Conservation (phyloP, 495 filamentous ascomycete genomes). For the Penicillium mononematosum region DNA sequence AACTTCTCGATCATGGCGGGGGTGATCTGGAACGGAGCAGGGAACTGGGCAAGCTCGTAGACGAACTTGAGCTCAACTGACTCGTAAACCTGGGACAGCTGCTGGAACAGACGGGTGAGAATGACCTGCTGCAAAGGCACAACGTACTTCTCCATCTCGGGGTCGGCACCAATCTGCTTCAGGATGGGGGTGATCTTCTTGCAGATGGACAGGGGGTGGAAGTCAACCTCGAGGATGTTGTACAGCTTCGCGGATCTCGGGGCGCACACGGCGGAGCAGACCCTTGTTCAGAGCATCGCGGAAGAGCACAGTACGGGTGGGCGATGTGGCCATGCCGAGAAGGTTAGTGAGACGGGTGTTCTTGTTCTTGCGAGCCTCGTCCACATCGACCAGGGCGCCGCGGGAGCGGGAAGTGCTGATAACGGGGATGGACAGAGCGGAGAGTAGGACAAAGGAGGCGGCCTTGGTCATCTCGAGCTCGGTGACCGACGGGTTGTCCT, state of each 20-base stretch:
- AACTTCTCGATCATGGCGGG: slow-evolving; percentile 96
- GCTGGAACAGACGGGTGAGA: slow-evolving; percentile 95
- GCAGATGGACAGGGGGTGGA: slow-evolving; percentile 98
- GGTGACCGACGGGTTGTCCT: slow-evolving; percentile 87
- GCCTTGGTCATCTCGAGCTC: slow-evolving; percentile 85
- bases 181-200: slow-evolving; percentile 98
- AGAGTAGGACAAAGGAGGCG: slow-evolving; percentile 94
- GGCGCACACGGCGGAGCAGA: slow-evolving; percentile 82
- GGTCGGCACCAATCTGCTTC: slow-evolving; percentile 86
- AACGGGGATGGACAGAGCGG: slow-evolving; percentile 92
- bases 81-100: slow-evolving; percentile 98
- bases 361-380: slow-evolving; percentile 98
- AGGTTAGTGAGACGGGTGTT: slow-evolving; percentile 95
- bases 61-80: slow-evolving; percentile 95
- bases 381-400: slow-evolving; percentile 92
- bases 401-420: slow-evolving; percentile 97
- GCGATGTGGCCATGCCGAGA: slow-evolving; percentile 84
- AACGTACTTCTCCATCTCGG: slow-evolving; percentile 96
- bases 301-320: slow-evolving; percentile 87
- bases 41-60: slow-evolving; percentile 90
- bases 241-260: slow-evolving; percentile 96
- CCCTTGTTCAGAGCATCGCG: slow-evolving; percentile 94
- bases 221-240: slow-evolving; percentile 98
- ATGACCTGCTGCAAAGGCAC: slow-evolving; percentile 96
- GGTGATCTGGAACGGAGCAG: slow-evolving; percentile 92